phyloP scores from a whole-genome alignment of 495 filamentous ascomycete genomes.

The Apiosordaria backusii region DNA sequence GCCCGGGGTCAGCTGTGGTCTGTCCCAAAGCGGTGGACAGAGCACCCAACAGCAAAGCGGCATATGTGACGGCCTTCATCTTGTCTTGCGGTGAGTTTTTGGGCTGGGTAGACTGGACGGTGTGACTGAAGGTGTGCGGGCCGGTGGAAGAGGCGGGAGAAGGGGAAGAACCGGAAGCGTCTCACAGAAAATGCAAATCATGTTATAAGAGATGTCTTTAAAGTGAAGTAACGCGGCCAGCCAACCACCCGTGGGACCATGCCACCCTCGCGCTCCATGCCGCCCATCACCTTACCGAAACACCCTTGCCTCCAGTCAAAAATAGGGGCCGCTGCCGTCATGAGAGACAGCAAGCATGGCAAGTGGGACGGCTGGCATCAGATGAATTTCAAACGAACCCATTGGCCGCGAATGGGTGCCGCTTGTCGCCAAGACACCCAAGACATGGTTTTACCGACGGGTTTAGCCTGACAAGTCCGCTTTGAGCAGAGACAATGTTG shows the following conservation, averaged over 20 bases:
- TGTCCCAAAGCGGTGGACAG: conserved; percentile 22
- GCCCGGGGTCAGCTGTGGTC: conserved; percentile 17
- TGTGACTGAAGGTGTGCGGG: not conserved
- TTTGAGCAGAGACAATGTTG: not conserved
- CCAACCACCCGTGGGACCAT: not conserved
- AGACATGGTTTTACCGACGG: conserved; percentile 9
- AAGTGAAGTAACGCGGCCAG: not conserved
- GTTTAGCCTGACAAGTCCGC: conserved; percentile 1
- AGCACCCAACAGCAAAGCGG: conserved; percentile 21
- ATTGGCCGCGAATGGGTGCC: conserved; percentile 1
- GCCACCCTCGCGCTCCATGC: not conserved
- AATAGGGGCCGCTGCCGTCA: not conserved
- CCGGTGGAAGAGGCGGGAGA: not conserved
- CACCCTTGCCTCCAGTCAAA: conserved; percentile 2
- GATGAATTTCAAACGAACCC: not conserved
- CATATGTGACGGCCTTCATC: conserved; percentile 25
- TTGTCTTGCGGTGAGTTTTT: conserved; percentile 4
- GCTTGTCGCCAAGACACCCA: conserved; percentile 5
- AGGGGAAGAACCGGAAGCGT: not conserved
- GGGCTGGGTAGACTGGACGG: not conserved
- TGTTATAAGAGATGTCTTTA: not conserved
- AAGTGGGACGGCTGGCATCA: not conserved
- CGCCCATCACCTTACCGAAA: not conserved
- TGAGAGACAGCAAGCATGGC: not conserved
- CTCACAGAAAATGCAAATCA: not conserved